These are phyloP conservation scores for Cladosporium sphaerospermum DNA, from an alignment of 2,329 filamentous ascomycete genomes.

Conservation along the genomic window DNA sequence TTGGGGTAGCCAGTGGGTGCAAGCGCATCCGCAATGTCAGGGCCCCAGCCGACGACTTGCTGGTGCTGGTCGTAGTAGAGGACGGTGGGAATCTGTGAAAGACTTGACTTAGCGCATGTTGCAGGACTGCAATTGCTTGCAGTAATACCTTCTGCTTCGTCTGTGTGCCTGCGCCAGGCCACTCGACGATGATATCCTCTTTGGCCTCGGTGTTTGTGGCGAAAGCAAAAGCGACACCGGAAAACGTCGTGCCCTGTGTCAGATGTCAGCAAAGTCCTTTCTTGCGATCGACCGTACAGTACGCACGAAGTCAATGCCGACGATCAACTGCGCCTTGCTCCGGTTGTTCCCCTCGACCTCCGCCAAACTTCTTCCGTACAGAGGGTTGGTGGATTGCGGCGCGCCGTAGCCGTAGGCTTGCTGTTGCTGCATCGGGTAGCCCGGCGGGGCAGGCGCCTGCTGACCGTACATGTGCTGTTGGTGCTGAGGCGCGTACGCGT, in stretches of 20 bases:
- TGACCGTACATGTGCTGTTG: constrained; percentile 37
- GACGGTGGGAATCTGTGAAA: constrained; percentile 83
- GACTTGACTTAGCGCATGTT: background rate
- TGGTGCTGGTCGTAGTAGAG: constrained; percentile 99
- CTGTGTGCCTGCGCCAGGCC: constrained; percentile 94
- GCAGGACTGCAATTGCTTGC: background rate
- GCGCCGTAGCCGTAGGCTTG: constrained; percentile 12
- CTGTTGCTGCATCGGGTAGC: constrained; percentile 34
- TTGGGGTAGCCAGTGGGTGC: constrained; percentile 97
- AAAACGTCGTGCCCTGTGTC: constrained; percentile 91
- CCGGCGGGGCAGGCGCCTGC: constrained; percentile 24
- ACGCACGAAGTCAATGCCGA: constrained; percentile 95
- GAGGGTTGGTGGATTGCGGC: constrained; percentile 14
- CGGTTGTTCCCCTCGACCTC: constrained; percentile 85
- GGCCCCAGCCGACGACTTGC: constrained; percentile 98
- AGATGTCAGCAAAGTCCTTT: constrained; percentile 12
- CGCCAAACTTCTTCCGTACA: constrained; percentile 18
- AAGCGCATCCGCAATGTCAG: constrained; percentile 93
- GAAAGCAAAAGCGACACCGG: constrained; percentile 87
- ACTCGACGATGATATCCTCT: constrained; percentile 98
- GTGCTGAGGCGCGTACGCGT: constrained; percentile 44
- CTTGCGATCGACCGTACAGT: background rate
- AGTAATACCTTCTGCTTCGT: constrained; percentile 87
- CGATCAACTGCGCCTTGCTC: constrained; percentile 94
- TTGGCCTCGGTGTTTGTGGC: constrained; percentile 96